These are phyloP conservation scores for Clonostachys chloroleuca DNA, from an alignment of 2,329 filamentous ascomycete genomes.

Conservation along the genomic window DNA sequence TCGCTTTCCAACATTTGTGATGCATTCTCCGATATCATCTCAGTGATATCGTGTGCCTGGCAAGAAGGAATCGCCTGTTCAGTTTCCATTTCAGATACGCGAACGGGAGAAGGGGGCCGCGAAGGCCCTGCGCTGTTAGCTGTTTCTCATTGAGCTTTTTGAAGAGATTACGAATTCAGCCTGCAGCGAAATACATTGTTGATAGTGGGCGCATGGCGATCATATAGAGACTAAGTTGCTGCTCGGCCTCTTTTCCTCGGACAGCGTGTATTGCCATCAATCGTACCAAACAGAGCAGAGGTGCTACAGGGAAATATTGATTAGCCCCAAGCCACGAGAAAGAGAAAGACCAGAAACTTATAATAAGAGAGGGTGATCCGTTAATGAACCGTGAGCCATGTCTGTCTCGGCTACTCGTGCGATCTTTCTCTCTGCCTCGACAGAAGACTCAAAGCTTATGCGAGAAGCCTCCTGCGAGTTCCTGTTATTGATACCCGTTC, in stretches of 20 bases:
- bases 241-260: not conserved
- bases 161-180: not conserved
- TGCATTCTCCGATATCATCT: too few relatives aligned
- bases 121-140: not conserved
- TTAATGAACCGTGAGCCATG: not conserved
- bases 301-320: not conserved
- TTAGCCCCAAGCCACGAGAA: not conserved
- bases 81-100: too few relatives aligned
- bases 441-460: not conserved
- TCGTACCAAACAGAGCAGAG: not conserved
- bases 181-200: not conserved
- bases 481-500: too few relatives aligned
- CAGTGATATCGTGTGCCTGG: too few relatives aligned
- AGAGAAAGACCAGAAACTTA: not conserved
- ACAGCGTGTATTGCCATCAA: not conserved
- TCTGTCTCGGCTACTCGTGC: not conserved
- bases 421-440: not conserved
- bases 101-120: not conserved
- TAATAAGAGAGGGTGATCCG: not conserved
- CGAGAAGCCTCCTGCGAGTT: too few relatives aligned
- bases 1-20: too few relatives aligned
- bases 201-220: not conserved
- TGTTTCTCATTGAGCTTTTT: not conserved
- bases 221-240: not conserved
- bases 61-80: too few relatives aligned